Evolutionary conservation across 1,284 basidiomycete species (phyloP).

Genomic region (Tremellales sp.): DNA sequence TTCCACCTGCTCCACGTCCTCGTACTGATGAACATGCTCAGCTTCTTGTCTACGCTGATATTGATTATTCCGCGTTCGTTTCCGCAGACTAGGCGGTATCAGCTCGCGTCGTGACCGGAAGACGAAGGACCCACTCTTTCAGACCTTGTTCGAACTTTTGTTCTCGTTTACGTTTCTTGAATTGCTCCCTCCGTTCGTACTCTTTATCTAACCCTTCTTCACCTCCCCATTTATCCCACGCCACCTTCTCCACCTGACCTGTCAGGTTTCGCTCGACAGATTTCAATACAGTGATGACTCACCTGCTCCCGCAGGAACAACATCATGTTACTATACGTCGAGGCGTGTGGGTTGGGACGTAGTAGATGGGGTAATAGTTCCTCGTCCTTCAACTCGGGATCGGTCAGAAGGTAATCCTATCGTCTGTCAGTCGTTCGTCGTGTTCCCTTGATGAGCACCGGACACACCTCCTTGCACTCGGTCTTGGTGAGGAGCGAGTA

Average conservation of each 20-base stretch:
- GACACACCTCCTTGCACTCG: conserved; percentile 85
- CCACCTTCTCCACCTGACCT: conserved; percentile 86
- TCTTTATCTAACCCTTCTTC: conserved; percentile 86
- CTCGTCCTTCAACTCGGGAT: conserved; percentile 85
- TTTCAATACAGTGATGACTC: background rate
- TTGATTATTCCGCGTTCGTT: conserved; percentile 78
- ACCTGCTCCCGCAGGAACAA: conserved; percentile 72
- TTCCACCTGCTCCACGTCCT: conserved; percentile 55
- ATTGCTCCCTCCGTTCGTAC: conserved; percentile 70
- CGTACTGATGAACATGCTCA: conserved; percentile 80
- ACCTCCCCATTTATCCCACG: conserved; percentile 97
- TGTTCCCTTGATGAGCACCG: too few relatives aligned
- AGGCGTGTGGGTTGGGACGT: conserved; percentile 94
- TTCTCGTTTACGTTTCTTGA: conserved; percentile 87
- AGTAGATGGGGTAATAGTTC: conserved; percentile 90
- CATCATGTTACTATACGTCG: conserved; percentile 99
- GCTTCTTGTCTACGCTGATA: conserved; percentile 83
- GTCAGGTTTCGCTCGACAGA: background rate
- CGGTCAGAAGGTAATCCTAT: conserved; percentile 85
- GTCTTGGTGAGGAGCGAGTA: conserved; percentile 97
- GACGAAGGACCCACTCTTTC: conserved; percentile 53
- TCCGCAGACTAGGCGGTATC: conserved; percentile 56
- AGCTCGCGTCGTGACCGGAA: background rate
- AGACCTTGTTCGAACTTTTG: conserved; percentile 88
- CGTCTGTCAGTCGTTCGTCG: too few relatives aligned